These are phyloP conservation scores for Vitis hybrid DNA, from an alignment of 177 flowering plant genomes.

Conservation along the genomic window DNA sequence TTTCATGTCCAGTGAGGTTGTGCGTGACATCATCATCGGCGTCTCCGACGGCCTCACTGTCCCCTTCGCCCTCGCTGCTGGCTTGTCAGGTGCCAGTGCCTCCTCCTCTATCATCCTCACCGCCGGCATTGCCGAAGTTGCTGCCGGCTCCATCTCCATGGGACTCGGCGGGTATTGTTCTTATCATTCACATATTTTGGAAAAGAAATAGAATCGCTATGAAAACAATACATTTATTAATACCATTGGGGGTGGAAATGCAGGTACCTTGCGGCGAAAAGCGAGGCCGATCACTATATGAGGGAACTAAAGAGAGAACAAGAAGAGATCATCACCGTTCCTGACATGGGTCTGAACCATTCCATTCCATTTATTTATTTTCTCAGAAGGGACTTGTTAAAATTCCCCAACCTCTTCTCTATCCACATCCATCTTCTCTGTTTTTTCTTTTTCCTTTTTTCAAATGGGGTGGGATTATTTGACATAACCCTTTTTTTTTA, in stretches of 20 bases:
- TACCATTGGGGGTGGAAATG: not conserved
- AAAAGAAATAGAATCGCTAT: not conserved
- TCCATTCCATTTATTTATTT: no score
- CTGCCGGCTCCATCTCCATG: slow-evolving; percentile 84
- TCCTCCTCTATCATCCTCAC: slow-evolving; percentile 63
- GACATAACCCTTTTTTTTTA: no score
- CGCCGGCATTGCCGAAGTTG: slow-evolving; percentile 76
- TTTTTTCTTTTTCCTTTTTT: no score
- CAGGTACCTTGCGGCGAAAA: slow-evolving; percentile 90
- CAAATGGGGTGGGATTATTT: no score
- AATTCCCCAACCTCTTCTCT: no score
- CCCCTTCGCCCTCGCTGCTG: slow-evolving; percentile 26
- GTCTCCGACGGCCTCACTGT: slow-evolving; percentile 50
- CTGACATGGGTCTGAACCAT: slow-evolving; percentile 62
- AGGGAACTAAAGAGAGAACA: slow-evolving; percentile 83
- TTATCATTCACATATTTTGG: not conserved
- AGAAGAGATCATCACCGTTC: slow-evolving; percentile 78
- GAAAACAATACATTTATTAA: not conserved
- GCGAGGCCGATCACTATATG: slow-evolving; percentile 89
- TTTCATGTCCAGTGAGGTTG: slow-evolving; percentile 67
- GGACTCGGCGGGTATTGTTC: slow-evolving; percentile 44
- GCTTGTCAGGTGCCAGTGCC: slow-evolving; percentile 66
- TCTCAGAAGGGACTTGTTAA: no score
- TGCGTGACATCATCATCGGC: slow-evolving; percentile 71
- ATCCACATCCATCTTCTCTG: no score